Evolutionary conservation across 208 protist genomes (phyloP).

Genomic region (Acanthamoeba sp.): DNA sequence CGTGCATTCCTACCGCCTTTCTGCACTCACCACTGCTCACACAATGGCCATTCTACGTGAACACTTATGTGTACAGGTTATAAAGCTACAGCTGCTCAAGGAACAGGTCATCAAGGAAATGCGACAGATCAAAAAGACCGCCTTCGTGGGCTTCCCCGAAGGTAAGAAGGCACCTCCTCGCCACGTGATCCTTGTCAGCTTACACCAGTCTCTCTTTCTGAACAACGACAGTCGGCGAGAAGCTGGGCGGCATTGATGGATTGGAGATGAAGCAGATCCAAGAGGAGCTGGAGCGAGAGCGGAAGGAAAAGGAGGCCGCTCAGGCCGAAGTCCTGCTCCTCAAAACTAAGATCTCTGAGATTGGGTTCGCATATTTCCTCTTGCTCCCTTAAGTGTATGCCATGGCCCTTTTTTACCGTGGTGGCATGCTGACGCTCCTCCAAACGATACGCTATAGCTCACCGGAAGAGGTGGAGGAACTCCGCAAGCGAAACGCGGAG

Average conservation of each 20-base stretch:
- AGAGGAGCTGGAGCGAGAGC: conserved; percentile 50
- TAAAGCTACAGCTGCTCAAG: conserved; percentile 53
- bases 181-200: neutral
- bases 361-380: neutral
- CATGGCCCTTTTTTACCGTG: too few species aligned
- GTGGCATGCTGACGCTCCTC: neutral
- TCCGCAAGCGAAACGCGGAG: conserved; percentile 20
- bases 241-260: neutral
- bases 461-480: neutral
- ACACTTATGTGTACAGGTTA: conserved; percentile 15
- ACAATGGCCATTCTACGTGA: neutral
- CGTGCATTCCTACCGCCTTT: too few species aligned
- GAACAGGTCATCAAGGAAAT: conserved; percentile 64
- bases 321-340: conserved; percentile 9
- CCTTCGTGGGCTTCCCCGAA: conserved; percentile 16
- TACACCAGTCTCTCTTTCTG: too few species aligned
- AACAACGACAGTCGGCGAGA: neutral
- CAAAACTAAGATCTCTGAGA: neutral
- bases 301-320: conserved; percentile 37
- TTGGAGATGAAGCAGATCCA: conserved; percentile 58
- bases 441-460: neutral
- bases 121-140: conserved; percentile 50
- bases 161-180: neutral
- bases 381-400: neutral
- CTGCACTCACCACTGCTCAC: too few species aligned